These are phyloP conservation scores for Rhizodiscina lignyota DNA, from an alignment of 495 filamentous ascomycete species.

Conservation along the genomic window DNA sequence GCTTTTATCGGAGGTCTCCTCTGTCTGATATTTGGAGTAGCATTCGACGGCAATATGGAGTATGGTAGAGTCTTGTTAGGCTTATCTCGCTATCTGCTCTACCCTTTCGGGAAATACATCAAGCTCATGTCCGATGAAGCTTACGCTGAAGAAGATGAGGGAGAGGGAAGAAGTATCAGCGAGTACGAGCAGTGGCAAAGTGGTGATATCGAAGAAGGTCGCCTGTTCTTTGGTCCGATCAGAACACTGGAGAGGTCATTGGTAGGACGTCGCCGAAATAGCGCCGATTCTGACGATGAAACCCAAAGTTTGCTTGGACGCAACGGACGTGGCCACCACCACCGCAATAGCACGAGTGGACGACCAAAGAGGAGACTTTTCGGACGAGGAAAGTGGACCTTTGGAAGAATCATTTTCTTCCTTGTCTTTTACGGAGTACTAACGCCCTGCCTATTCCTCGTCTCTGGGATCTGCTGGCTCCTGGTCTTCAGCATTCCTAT, in stretches of 20 bases:
- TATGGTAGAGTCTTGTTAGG: constrained; percentile 79
- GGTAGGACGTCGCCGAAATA: constrained; percentile 74
- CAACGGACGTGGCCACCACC: constrained; percentile 27
- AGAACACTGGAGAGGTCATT: constrained; percentile 59
- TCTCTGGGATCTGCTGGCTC: constrained; percentile 83
- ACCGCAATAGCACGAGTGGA: constrained; percentile 26
- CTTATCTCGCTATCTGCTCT: constrained; percentile 73
- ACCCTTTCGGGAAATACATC: constrained; percentile 93
- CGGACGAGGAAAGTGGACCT: constrained; percentile 87
- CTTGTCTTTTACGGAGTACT: constrained; percentile 89
- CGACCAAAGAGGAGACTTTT: constrained; percentile 65
- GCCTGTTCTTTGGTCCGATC: constrained; percentile 84
- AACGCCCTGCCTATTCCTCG: constrained; percentile 72
- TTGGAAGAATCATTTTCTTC: constrained; percentile 91
- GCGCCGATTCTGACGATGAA: constrained; percentile 76
- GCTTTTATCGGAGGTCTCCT: constrained; percentile 53
- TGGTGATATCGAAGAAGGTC: constrained; percentile 86
- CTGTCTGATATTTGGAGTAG: constrained; percentile 67
- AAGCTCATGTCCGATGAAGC: constrained; percentile 83
- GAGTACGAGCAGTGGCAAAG: constrained; percentile 99
- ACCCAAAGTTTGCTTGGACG: constrained; percentile 79
- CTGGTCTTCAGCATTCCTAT: constrained; percentile 97
- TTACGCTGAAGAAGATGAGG: constrained; percentile 90
- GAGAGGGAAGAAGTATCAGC: constrained; percentile 97
- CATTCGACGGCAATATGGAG: constrained; percentile 53